Base-by-base conservation (phyloP, 257 asterid genomes). In the Salvia splendens region DNA sequence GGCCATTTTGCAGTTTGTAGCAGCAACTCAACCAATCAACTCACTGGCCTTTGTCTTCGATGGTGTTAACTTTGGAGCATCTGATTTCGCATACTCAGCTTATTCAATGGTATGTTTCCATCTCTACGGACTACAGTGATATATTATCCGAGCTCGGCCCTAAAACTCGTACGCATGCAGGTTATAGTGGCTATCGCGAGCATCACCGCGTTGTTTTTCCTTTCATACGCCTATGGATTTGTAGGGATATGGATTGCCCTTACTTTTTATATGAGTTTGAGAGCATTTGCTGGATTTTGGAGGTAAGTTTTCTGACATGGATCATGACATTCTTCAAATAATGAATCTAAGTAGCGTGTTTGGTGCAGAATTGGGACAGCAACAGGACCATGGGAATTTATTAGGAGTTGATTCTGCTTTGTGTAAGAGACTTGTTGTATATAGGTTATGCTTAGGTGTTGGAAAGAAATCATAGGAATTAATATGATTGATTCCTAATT, bases 11-110 rank as follows among this genome's bases (percentile, higher is more conserved):
- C 86, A 84, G 95, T 89, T 89, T 62, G 89, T 86, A 20, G 92
- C 95, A 67, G 92, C 85, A 9, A 81, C 95, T 49, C 95, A 85
- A 47, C 96, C 96, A 17, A 80, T 86, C 79, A 89, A 86, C 67
- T 80, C 90, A 3, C 20, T 89, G 70, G 92, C 96, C 64, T 89
- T 89, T 33, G 96, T 89, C 28, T 85, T 86, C 38, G 96, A 89
- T 52, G 95, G 95, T 24, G 85, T 88, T 14, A 87, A 87, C 64
- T 84, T 87, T 58, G 91, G 95, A 32, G 95, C 88, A 20, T 84
- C 94, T 0, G 95, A 87, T 77, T 87, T 87, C 70, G 87, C 88
- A 16, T 87, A 87, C 63, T 68, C 89, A 38, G 89, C 95, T 24
- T 83, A 73, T 74, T 87, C 91, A 11, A 83, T 85, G 86, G 90